phyloP scores from a whole-genome alignment of 148 eudicot species.

The Cornus florida region DNA sequence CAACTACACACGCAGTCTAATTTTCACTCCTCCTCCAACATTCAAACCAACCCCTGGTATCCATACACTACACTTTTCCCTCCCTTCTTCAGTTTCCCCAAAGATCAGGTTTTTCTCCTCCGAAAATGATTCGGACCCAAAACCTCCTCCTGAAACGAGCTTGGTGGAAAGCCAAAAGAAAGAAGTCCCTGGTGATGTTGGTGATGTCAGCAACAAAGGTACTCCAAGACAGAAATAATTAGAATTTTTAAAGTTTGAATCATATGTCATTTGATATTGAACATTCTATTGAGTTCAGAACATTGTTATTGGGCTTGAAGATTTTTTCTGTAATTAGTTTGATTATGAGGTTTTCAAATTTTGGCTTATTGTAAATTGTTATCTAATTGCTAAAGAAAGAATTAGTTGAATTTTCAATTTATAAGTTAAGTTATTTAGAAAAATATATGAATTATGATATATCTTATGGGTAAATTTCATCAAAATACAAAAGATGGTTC shows the following conservation, averaged over 20 bases:
- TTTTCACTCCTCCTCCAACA: conserved; percentile 16
- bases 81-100: conserved; percentile 6
- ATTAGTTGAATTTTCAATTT: no score
- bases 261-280: background rate
- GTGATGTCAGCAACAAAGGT: conserved; percentile 63
- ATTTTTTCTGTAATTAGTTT: no score
- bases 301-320: background rate
- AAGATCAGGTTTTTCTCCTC: conserved; percentile 45
- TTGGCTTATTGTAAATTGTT: background rate
- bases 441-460: no score
- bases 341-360: background rate
- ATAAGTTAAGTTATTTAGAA: no score
- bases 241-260: background rate
- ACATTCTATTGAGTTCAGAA: background rate
- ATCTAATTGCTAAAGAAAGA: no score
- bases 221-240: background rate
- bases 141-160: conserved; percentile 19
- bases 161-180: conserved; percentile 23
- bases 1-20: conserved; percentile 23
- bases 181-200: conserved; percentile 25
- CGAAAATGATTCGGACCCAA: conserved; percentile 36
- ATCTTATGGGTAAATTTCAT: no score
- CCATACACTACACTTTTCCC: conserved; percentile 11
- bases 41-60: conserved; percentile 17
- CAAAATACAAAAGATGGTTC: no score